phyloP scores from a whole-genome alignment of 139 green algal genomes.

The Chlamydomonas schloesseri region DNA sequence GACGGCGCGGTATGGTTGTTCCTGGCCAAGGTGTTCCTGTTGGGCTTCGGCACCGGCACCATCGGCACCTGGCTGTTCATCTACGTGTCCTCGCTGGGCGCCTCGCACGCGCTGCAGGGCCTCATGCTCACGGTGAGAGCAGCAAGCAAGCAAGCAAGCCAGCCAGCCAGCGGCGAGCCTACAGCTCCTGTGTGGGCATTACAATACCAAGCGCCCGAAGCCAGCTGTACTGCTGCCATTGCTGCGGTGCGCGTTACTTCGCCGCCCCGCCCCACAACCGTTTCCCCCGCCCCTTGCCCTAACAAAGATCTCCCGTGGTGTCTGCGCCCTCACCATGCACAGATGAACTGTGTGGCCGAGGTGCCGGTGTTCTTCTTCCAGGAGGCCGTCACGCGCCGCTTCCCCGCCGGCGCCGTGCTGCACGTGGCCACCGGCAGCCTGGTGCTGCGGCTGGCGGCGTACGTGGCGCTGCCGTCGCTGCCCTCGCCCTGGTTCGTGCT shows the following conservation, averaged over 20 bases:
- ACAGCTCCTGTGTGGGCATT: too few relatives aligned
- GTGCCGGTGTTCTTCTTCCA: constrained; percentile 58
- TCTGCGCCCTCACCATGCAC: too few relatives aligned
- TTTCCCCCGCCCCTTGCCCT: too few relatives aligned
- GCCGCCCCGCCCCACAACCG: too few relatives aligned
- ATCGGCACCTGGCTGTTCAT: constrained; percentile 59
- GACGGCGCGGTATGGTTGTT: constrained; percentile 30
- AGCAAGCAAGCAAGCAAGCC: too few relatives aligned
- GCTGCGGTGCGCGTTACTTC: too few relatives aligned
- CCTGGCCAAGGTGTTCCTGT: constrained; percentile 48
- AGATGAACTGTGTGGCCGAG: constrained; percentile 55
- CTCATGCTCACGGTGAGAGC: constrained; percentile 51
- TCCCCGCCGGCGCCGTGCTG: constrained; percentile 22
- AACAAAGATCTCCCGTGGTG: too few relatives aligned
- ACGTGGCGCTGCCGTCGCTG: constrained; percentile 41
- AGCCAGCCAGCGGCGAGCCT: too few relatives aligned
- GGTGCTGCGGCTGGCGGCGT: constrained; percentile 43
- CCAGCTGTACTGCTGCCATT: too few relatives aligned
- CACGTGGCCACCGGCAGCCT: constrained; percentile 23
- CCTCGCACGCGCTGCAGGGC: constrained; percentile 48
- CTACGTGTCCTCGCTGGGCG: constrained; percentile 51
- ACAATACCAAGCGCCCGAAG: too few relatives aligned
- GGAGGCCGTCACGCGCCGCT: constrained; percentile 9
- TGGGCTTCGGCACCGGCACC: constrained; percentile 47
- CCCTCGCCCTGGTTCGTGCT: constrained; percentile 58